These are phyloP conservation scores for Fragilariopsis cylindrus DNA, from an alignment of 108 stramenopile species.

Conservation along the genomic window DNA sequence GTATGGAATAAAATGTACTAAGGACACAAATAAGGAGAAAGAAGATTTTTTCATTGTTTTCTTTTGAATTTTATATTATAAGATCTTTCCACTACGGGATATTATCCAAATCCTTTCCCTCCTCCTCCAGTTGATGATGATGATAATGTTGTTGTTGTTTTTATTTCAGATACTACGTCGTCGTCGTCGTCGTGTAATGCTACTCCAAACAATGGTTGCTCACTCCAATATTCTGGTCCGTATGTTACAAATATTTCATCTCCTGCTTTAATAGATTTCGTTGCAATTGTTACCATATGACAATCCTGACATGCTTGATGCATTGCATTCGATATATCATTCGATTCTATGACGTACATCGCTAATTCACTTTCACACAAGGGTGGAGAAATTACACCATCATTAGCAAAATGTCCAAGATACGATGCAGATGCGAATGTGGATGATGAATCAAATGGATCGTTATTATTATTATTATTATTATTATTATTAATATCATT, in stretches of 20 bases:
- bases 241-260: conserved; percentile 19
- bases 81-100: too few species aligned
- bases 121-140: too few species aligned
- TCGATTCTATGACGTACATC: conserved; percentile 2
- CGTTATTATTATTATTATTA: not conserved
- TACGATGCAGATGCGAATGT: not conserved
- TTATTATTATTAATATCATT: not conserved
- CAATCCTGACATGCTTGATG: conserved; percentile 1
- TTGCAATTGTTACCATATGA: conserved; percentile 20
- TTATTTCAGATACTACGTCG: not conserved
- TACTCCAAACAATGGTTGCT: not conserved
- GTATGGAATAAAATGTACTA: too few species aligned
- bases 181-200: too few species aligned
- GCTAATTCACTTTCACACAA: not conserved
- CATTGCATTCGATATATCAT: conserved; percentile 10
- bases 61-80: too few species aligned
- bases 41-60: too few species aligned
- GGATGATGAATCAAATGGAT: not conserved
- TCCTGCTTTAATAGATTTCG: not conserved
- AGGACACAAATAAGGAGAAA: too few species aligned
- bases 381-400: not conserved
- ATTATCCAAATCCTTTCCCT: too few species aligned
- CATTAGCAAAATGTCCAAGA: conserved; percentile 2
- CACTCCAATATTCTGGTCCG: conserved; percentile 23
- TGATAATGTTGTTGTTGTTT: too few species aligned